Evolutionary conservation across 73 alveolate species (phyloP), one percentile per base, ranked within the genome.

Genomic region (Paraurostyla sp.): DNA sequence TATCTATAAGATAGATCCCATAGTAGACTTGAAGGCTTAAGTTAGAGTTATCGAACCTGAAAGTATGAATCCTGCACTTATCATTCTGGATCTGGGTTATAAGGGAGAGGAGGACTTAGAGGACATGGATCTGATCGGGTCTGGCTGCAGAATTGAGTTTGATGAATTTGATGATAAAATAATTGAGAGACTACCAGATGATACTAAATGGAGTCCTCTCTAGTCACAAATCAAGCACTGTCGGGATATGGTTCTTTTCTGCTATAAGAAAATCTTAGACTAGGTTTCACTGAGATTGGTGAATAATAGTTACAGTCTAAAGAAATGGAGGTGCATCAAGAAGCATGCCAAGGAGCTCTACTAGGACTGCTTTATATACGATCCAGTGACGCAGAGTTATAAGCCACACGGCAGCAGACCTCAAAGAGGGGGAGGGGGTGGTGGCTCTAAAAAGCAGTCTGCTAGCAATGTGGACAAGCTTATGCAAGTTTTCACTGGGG

Each of bases 41-140:
- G 59, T 16, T 73, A 45, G 87, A 73, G 56, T 73, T 18, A 73
- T 73, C 0, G 87, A 73, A 36, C 87, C 87, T 15, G 22, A 22
- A n/a, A 71, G 87, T 11, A 42, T 45, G 71, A 51, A 46, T 13
- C 73, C 87, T 23, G 71, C 46, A 40, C 18, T 73, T 18, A n/a
- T 73, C 0, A 46, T 73, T 16, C 29, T 73, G 33, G 87, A 73
- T 23, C 4, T 27, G 83, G 38, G 32, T 27, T 7, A 35, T 3
- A 11, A 27, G 16, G 83, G 38, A 11, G 83, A 69, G 33, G 33
- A 54, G 25, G 71, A 4, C 13, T 4, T 20, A 9, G 33, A 6
- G 9, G 71, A 15, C 25, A 30, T 9, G 25, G 71, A 54, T 20
- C 35, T 36, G 29, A 20, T 22, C 25, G 29, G 20, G 13, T 20